Evolutionary conservation across 495 filamentous ascomycete genomes (phyloP).

Genomic region (Jackrogersella minutella): DNA sequence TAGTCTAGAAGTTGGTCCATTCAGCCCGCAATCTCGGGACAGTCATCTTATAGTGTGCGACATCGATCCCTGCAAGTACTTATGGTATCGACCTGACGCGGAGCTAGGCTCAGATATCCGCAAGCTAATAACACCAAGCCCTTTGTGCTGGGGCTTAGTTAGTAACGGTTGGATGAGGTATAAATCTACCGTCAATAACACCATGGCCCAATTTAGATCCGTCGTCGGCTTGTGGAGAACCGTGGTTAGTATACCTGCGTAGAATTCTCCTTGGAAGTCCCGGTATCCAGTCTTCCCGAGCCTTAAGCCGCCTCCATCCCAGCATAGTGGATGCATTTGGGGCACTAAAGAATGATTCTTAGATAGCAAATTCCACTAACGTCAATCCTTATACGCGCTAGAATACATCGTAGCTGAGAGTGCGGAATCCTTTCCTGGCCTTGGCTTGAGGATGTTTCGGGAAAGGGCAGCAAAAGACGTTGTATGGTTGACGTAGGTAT

Average conservation of each 20-base stretch:
- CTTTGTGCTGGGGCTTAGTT: not conserved
- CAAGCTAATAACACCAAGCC: conserved; percentile 6
- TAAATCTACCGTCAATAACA: conserved; percentile 7
- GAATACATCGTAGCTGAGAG: not conserved
- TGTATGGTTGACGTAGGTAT: not conserved
- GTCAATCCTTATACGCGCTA: conserved; percentile 9
- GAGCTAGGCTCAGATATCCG: conserved; percentile 10
- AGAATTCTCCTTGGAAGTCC: conserved; percentile 17
- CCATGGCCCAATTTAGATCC: conserved; percentile 31
- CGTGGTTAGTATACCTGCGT: not conserved
- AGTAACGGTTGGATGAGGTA: conserved; percentile 1
- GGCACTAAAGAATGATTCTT: conserved; percentile 11
- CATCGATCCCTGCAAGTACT: conserved; percentile 29
- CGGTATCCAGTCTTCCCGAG: conserved; percentile 12
- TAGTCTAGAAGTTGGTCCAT: conserved; percentile 25
- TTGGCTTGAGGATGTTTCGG: conserved; percentile 17
- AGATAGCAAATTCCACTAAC: conserved; percentile 17
- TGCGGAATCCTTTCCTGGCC: not conserved
- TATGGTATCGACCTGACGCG: conserved; percentile 26
- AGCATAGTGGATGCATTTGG: not conserved
- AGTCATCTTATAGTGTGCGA: conserved; percentile 7
- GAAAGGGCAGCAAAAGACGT: not conserved
- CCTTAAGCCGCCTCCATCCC: conserved; percentile 4
- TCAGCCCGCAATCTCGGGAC: conserved; percentile 37
- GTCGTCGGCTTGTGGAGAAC: conserved; percentile 18